These are phyloP conservation scores for Pythium grandisporangium DNA, from an alignment of 352 stramenopile genomes.

Conservation along the genomic window DNA sequence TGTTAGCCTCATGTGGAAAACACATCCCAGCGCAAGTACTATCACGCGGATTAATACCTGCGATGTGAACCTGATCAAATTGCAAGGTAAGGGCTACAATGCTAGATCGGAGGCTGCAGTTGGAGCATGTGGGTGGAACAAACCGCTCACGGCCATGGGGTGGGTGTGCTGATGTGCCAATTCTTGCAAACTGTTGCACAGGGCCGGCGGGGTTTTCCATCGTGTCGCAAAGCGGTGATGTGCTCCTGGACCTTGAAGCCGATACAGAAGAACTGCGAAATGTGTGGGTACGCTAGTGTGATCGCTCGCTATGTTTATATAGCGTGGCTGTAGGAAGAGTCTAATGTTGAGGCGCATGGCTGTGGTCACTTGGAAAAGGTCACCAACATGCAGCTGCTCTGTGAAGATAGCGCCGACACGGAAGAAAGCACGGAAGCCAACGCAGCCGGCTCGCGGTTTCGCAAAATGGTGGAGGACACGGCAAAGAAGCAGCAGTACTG, in stretches of 20 bases:
- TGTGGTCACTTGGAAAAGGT: constrained; percentile 20
- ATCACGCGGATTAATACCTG: constrained; percentile 38
- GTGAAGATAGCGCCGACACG: constrained; percentile 33
- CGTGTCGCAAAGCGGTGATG: constrained; percentile 47
- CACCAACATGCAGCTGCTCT: constrained; percentile 65
- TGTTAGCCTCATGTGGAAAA: constrained; percentile 57
- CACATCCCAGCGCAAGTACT: constrained; percentile 40
- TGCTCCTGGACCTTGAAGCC: constrained; percentile 62
- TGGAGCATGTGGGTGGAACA: too few species aligned
- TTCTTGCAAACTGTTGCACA: constrained; percentile 10
- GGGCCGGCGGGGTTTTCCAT: constrained; percentile 35
- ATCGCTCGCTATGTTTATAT: background rate
- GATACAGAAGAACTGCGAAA: constrained; percentile 49
- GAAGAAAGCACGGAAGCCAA: constrained; percentile 19
- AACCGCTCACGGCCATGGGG: background rate
- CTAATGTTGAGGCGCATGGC: too few species aligned
- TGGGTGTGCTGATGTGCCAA: constrained; percentile 1
- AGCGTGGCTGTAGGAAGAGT: background rate
- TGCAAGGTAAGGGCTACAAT: constrained; percentile 19
- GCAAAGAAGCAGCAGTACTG: constrained; percentile 75
- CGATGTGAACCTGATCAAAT: constrained; percentile 39
- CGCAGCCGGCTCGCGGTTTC: constrained; percentile 31
- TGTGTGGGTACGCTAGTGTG: constrained; percentile 36
- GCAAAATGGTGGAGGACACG: constrained; percentile 66
- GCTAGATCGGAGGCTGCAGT: background rate